Evolutionary conservation across 345 rosid species (phyloP).

Genomic region (Lepidium africanum): DNA sequence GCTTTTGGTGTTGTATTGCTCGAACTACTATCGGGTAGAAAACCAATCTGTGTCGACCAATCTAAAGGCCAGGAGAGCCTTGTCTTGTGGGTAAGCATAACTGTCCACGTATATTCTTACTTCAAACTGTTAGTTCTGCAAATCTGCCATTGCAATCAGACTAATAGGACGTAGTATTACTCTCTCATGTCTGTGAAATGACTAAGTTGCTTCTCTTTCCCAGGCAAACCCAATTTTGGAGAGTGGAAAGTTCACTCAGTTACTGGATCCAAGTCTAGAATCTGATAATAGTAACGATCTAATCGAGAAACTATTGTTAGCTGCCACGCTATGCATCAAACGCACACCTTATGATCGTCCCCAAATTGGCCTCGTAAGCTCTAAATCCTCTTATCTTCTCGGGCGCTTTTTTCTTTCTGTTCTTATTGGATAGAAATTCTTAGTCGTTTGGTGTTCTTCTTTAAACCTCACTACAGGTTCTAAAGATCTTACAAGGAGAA

Average conservation of each 20-base stretch:
- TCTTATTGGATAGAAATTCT: background rate
- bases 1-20: slow-evolving; percentile 92
- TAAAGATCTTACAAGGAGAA: slow-evolving; percentile 81
- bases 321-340: slow-evolving; percentile 75
- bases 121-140: background rate
- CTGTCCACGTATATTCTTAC: background rate
- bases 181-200: background rate
- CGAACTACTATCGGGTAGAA: slow-evolving; percentile 88
- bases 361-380: slow-evolving; percentile 54
- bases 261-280: slow-evolving; percentile 65
- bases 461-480: slow-evolving; percentile 33
- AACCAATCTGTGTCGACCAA: slow-evolving; percentile 55
- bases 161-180: background rate
- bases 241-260: slow-evolving; percentile 49
- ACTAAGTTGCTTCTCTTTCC: slow-evolving; percentile 7
- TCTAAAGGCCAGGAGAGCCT: slow-evolving; percentile 83
- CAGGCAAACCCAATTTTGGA: slow-evolving; percentile 85
- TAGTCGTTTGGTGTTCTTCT: background rate
- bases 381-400: background rate
- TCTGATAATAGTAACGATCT: slow-evolving; percentile 32
- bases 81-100: slow-evolving; percentile 80
- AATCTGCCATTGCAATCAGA: background rate
- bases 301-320: slow-evolving; percentile 70
- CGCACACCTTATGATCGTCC: slow-evolving; percentile 58
- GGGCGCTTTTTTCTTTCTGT: background rate